These are phyloP conservation scores for Heliamphora exappendiculata DNA, from an alignment of 148 eudicot genomes.

Conservation along the genomic window DNA sequence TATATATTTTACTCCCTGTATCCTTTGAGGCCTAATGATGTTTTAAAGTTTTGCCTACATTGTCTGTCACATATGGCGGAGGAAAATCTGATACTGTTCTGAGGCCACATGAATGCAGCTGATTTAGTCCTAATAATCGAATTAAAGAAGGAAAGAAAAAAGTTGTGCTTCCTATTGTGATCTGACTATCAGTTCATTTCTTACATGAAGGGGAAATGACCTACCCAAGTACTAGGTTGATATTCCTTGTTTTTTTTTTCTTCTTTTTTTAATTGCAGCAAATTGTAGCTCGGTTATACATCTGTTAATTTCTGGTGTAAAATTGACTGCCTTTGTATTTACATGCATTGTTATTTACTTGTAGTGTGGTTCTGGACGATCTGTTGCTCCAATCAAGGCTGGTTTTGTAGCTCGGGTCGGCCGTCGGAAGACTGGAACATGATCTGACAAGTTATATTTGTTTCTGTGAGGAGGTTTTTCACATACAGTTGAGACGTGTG, in stretches of 20 bases:
- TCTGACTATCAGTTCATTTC: background rate
- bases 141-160: background rate
- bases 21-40: slow-evolving; percentile 2
- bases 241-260: background rate
- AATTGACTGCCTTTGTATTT: background rate
- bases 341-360: background rate
- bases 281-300: background rate
- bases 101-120: background rate
- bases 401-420: slow-evolving; percentile 52
- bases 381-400: slow-evolving; percentile 57
- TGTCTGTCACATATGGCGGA: slow-evolving; percentile 11
- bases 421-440: slow-evolving; percentile 39
- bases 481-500: too few species aligned
- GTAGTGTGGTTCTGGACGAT: slow-evolving; percentile 67
- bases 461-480: background rate
- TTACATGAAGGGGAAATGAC: background rate
- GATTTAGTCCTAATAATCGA: background rate
- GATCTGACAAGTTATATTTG: background rate
- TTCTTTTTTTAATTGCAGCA: background rate
- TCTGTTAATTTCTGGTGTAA: background rate
- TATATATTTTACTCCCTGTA: background rate
- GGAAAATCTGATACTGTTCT: background rate
- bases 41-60: slow-evolving; percentile 22
- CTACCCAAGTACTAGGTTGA: background rate
- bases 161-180: background rate